Evolutionary conservation across 1,139 yeast species (phyloP).

Genomic region (Yamadazyma spencermartinsiae): DNA sequence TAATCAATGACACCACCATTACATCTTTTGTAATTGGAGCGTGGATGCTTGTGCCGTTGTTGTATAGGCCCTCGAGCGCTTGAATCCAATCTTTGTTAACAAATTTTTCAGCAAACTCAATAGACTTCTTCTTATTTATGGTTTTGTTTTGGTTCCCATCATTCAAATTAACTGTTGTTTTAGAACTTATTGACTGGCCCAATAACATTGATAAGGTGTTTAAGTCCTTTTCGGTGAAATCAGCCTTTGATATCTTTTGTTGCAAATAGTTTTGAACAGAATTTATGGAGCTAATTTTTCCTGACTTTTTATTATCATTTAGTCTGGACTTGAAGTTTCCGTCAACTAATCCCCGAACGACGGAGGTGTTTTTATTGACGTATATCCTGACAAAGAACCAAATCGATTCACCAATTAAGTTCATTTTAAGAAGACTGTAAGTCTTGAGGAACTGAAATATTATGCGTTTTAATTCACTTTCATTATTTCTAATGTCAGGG

Average conservation of each 20-base stretch:
- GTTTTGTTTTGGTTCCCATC: constrained; percentile 13
- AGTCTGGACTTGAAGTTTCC: constrained; percentile 51
- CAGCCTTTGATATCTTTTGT: constrained; percentile 42
- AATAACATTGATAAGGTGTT: constrained; percentile 43
- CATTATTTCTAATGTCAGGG: constrained; percentile 60
- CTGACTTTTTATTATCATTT: constrained; percentile 52
- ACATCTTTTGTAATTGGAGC: constrained; percentile 46
- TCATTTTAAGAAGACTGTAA: constrained; percentile 56
- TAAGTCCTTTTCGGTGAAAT: constrained; percentile 46
- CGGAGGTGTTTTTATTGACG: constrained; percentile 41
- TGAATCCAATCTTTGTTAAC: constrained; percentile 59
- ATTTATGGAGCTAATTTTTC: constrained; percentile 47
- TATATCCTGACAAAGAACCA: constrained; percentile 66
- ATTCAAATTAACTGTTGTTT: constrained; percentile 12
- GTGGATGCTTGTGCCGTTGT: constrained; percentile 55
- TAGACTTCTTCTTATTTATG: constrained; percentile 20
- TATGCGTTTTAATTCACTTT: constrained; percentile 45
- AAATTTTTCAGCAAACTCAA: constrained; percentile 53
- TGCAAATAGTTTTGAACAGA: constrained; percentile 47
- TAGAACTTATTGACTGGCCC: constrained; percentile 34
- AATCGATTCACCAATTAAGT: constrained; percentile 54
- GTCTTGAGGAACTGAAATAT: constrained; percentile 54
- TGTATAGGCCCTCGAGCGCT: constrained; percentile 54
- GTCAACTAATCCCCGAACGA: constrained; percentile 54
- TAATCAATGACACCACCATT: constrained; percentile 52